A percentile compares a stretch with the other conserved stretches of the same genome.
Evolutionary conservation across 805 yeast genomes (phyloP).

Genomic region (Ogataea polymorpha): DNA sequence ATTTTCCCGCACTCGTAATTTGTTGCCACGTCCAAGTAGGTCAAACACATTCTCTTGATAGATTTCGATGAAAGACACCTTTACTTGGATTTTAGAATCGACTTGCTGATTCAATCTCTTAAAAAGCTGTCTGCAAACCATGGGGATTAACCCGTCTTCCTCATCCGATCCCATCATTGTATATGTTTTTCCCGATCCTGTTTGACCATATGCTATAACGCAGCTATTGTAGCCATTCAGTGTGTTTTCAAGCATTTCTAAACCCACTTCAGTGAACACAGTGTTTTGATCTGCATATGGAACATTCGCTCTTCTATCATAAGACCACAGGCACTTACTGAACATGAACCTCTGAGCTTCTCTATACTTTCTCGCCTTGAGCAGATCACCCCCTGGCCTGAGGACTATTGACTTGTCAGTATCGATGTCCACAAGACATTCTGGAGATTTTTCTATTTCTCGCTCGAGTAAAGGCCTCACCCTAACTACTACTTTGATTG

Average conservation of each 20-base stretch:
- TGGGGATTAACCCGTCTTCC: conserved; percentile 65
- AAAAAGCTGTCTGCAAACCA: conserved; percentile 53
- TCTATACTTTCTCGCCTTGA: conserved; percentile 17
- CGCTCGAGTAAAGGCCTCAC: conserved; percentile 43
- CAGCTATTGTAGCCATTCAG: conserved; percentile 51
- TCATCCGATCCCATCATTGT: conserved; percentile 64
- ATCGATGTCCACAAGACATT: conserved; percentile 31
- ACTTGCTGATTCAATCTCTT: conserved; percentile 33
- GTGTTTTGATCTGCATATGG: conserved; percentile 45
- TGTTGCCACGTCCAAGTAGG: conserved; percentile 37
- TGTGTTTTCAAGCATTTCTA: conserved; percentile 57
- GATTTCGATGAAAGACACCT: conserved; percentile 66
- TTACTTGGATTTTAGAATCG: conserved; percentile 39
- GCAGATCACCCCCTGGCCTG: conserved; percentile 6
- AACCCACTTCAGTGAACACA: conserved; percentile 55
- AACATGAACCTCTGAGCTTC: conserved; percentile 41
- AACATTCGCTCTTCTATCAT: conserved; percentile 27
- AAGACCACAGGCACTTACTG: conserved; percentile 53
- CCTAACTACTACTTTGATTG: conserved; percentile 38
- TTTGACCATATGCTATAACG: conserved; percentile 65
- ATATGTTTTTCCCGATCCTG: conserved; percentile 77
- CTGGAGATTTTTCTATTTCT: conserved; percentile 23
- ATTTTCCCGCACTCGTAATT: conserved; percentile 56
- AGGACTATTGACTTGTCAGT: conserved; percentile 7
- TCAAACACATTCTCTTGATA: conserved; percentile 78